Evolutionary conservation across 2,329 filamentous ascomycete species (phyloP).

Genomic region (Chaetomium globosum): DNA sequence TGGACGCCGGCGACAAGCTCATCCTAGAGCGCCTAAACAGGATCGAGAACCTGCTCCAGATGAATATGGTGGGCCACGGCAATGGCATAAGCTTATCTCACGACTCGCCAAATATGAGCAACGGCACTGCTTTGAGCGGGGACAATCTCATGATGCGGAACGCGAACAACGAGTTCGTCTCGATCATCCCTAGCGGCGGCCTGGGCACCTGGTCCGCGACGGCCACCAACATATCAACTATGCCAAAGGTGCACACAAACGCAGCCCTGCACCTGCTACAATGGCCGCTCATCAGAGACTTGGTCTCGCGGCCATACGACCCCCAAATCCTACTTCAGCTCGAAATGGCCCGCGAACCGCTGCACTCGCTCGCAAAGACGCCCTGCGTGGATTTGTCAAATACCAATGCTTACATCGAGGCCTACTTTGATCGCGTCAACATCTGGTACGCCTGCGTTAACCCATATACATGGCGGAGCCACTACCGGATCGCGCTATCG

Average conservation of each 20-base stretch:
- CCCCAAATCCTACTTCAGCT: conserved; percentile 80
- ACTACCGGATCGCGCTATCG: conserved; percentile 74
- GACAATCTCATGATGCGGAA: conserved; percentile 57
- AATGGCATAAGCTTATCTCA: conserved; percentile 60
- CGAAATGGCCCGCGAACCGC: conserved; percentile 77
- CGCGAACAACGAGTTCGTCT: conserved; percentile 50
- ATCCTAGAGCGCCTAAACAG: conserved; percentile 77
- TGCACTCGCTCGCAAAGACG: conserved; percentile 66
- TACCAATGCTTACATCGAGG: conserved; percentile 72
- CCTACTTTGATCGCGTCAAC: conserved; percentile 80
- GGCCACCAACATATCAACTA: conserved; percentile 72
- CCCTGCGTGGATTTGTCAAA: conserved; percentile 73
- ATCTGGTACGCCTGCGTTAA: conserved; percentile 86
- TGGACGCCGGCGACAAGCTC: conserved; percentile 83
- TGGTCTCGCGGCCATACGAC: conserved; percentile 76
- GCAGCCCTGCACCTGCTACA: conserved; percentile 76
- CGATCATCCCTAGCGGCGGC: conserved; percentile 63
- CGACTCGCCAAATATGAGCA: conserved; percentile 66
- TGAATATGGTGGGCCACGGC: conserved; percentile 58
- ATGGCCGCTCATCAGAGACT: conserved; percentile 77
- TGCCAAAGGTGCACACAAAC: conserved; percentile 83
- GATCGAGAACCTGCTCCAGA: conserved; percentile 78
- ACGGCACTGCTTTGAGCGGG: conserved; percentile 62
- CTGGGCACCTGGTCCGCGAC: conserved; percentile 70
- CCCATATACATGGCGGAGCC: conserved; percentile 75